Base-by-base conservation (phyloP, 192 early-diverging fungal species). In the Obelidium mucronatum region DNA sequence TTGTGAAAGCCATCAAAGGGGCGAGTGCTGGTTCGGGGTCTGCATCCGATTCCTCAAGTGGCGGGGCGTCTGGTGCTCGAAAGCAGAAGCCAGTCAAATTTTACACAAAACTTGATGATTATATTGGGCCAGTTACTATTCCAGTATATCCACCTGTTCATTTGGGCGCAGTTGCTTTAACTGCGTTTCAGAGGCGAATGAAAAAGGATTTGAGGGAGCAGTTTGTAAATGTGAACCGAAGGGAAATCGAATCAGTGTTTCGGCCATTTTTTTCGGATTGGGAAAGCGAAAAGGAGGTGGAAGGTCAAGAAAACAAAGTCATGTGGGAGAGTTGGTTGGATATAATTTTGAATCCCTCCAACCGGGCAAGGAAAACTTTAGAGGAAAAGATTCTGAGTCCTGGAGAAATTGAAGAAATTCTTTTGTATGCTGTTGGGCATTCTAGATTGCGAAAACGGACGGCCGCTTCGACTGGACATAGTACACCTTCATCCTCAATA, bases 71-170 rank as follows among this genome's bases (percentile, higher is more conserved):
- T 15, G 15, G 15, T 15, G 64, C 64, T 19, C 17, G 22, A 24
- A 44, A 44, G 33, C 8, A 26, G 26, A 48, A 54, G 26, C 67
- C 67, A 17, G 42, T 69, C 8, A 30, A 69, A 19, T 69, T 69
- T 54, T n/a, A 17, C 17, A 69, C 48, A 8, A 69, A 24, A 15
- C 30, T 69, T 5, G 67, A 69, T 33, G 40, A 22, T 11, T 69
- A 53, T 53, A 24, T 69, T 40, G 67, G 67, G 26, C 67, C 67
- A 3, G 42, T 30, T 22, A 44, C 35, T 11, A 54, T 69, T 26
- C 67, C 67, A 52, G 51, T 69, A 13, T 53, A 35, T 24, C 67
- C 67, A 22, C 67, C 67, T 28, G 6, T 69, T 1, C 67, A 69
- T 53, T 15, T 36, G 6, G 67, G 67, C 42, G 30, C 67, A 1